Evolutionary conservation across 805 yeast genomes (phyloP).

Genomic region (Teunomyces tritomae): DNA sequence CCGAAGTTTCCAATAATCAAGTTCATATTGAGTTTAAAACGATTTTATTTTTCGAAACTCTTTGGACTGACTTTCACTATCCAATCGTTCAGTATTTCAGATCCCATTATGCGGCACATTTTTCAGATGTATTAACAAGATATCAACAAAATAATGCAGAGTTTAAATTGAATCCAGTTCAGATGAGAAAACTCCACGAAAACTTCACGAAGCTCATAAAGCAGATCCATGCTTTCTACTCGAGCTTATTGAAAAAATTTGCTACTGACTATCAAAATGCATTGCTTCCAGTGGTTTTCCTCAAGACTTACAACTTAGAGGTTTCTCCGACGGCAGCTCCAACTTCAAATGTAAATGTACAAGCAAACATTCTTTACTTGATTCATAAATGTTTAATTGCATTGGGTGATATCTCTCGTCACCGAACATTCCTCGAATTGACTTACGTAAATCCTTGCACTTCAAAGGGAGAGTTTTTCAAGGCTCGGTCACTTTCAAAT

Average conservation of each 20-base stretch:
- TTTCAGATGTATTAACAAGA: constrained; percentile 14
- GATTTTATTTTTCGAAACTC: constrained; percentile 35
- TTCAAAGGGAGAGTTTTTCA: constrained; percentile 27
- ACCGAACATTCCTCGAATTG: constrained; percentile 49
- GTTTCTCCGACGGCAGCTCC: constrained; percentile 12
- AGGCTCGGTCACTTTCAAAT: constrained; percentile 27
- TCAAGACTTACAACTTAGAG: constrained; percentile 25
- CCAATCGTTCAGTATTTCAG: constrained; percentile 62
- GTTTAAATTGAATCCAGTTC: constrained; percentile 43
- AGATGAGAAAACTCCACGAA: constrained; percentile 54
- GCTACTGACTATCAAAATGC: constrained; percentile 35
- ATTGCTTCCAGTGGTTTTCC: constrained; percentile 30
- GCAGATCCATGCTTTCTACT: constrained; percentile 48
- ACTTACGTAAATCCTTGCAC: constrained; percentile 38
- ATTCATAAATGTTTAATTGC: constrained; percentile 50
- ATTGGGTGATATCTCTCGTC: constrained; percentile 59
- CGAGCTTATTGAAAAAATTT: constrained; percentile 38
- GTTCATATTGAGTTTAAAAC: constrained; percentile 36
- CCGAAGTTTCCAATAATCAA: constrained; percentile 15
- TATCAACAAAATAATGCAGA: constrained; percentile 15
- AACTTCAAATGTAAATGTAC: constrained; percentile 15
- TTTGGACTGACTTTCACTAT: constrained; percentile 64
- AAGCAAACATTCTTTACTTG: constrained; percentile 38
- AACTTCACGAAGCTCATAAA: constrained; percentile 49
- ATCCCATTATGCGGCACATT: constrained; percentile 29